Evolutionary conservation across 768 basidiomycete species (phyloP).

Genomic region (Ramaria sp.): DNA sequence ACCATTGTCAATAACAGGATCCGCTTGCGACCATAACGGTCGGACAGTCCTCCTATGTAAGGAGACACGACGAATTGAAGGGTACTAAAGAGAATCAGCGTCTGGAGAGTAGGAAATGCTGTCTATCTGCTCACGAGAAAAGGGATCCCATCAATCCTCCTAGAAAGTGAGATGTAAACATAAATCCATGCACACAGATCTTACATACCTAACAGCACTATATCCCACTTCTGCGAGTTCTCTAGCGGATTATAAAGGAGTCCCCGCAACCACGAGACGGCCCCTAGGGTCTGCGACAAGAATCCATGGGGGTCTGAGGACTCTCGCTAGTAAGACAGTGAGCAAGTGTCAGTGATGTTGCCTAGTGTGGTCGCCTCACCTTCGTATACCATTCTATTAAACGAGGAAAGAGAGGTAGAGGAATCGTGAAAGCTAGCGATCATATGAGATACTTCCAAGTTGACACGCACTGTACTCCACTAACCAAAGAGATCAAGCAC

Average conservation of each 20-base stretch:
- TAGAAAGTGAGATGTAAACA: slow-evolving; percentile 14
- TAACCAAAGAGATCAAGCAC: slow-evolving; percentile 77
- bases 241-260: slow-evolving; percentile 47
- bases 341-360: background rate
- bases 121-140: slow-evolving; percentile 55
- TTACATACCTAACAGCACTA: slow-evolving; percentile 74
- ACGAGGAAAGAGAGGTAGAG: slow-evolving; percentile 96
- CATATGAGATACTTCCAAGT: background rate
- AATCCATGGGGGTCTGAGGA: slow-evolving; percentile 58
- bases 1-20: slow-evolving; percentile 82
- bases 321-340: slow-evolving; percentile 46
- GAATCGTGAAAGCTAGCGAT: slow-evolving; percentile 75
- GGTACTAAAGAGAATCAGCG: slow-evolving; percentile 27
- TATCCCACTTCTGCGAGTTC: slow-evolving; percentile 79
- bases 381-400: slow-evolving; percentile 86
- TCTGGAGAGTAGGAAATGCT: slow-evolving; percentile 14
- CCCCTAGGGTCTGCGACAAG: slow-evolving; percentile 56
- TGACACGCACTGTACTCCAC: slow-evolving; percentile 15
- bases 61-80: slow-evolving; percentile 82
- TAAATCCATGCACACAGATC: background rate
- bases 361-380: slow-evolving; percentile 29
- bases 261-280: slow-evolving; percentile 57
- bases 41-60: slow-evolving; percentile 71
- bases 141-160: slow-evolving; percentile 89
- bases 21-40: slow-evolving; percentile 80